phyloP scores from a whole-genome alignment of 768 basidiomycete genomes.

The Boletus reticuloceps region DNA sequence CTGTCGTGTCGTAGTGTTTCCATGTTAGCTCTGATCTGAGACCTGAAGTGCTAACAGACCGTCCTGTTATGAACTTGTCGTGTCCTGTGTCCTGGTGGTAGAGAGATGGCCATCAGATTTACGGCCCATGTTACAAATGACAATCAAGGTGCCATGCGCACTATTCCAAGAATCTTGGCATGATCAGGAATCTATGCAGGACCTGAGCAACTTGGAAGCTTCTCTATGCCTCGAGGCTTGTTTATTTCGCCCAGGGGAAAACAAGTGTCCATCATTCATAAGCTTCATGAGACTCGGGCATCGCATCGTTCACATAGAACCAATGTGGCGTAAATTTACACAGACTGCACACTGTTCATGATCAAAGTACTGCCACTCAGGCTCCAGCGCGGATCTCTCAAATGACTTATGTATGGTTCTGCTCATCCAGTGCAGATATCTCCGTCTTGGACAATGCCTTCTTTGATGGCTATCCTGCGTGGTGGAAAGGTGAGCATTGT shows the following conservation, averaged over 20 bases:
- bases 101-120: no score
- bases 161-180: background rate
- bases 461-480: conserved; percentile 30
- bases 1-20: no score
- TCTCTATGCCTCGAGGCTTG: background rate
- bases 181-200: background rate
- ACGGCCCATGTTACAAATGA: no score
- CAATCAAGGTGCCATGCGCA: no score
- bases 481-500: no score
- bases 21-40: no score
- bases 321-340: background rate
- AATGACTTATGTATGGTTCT: no score
- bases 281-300: background rate
- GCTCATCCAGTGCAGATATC: conserved; percentile 7
- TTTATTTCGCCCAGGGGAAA: background rate
- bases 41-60: no score
- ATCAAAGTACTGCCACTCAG: background rate
- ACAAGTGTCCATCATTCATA: no score
- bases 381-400: background rate
- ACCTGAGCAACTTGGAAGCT: background rate
- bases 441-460: conserved; percentile 18
- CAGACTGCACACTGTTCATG: background rate
- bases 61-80: no score
- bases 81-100: no score
- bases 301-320: background rate